Evolutionary conservation across 148 eudicot species (phyloP).

Genomic region (Agrostemma githago): DNA sequence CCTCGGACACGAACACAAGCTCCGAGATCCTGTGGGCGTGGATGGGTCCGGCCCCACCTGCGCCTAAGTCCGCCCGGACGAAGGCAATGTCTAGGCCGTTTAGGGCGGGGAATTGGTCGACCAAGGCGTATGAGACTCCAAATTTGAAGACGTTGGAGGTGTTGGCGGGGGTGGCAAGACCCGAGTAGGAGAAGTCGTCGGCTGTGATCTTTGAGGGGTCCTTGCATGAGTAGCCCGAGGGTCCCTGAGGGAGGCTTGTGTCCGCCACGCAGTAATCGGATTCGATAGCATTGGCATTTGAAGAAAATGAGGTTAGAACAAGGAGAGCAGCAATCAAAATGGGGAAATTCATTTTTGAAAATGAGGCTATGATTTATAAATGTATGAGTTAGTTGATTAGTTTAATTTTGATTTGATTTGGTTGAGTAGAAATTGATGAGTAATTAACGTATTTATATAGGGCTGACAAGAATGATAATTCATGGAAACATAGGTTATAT

Average conservation of each 20-base stretch:
- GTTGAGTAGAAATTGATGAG: no score
- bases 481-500: no score
- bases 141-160: neutral
- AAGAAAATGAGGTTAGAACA: no score
- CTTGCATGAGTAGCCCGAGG: conserved; percentile 2
- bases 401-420: no score
- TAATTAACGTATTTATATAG: no score
- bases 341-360: no score
- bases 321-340: neutral
- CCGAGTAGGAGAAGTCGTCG: conserved; percentile 4
- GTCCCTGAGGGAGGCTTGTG: neutral
- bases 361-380: no score
- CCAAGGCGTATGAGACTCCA: no score
- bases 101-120: neutral
- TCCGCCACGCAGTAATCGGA: neutral
- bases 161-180: neutral
- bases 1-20: neutral
- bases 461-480: no score
- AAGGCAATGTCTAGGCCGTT: neutral
- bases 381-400: no score
- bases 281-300: no score
- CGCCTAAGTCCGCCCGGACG: neutral
- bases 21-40: conserved; percentile 2
- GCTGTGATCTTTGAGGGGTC: conserved; percentile 1
- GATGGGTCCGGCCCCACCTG: neutral